Conservation (phyloP, 352 stramenopile species). For the Globisporangium ultimum region DNA sequence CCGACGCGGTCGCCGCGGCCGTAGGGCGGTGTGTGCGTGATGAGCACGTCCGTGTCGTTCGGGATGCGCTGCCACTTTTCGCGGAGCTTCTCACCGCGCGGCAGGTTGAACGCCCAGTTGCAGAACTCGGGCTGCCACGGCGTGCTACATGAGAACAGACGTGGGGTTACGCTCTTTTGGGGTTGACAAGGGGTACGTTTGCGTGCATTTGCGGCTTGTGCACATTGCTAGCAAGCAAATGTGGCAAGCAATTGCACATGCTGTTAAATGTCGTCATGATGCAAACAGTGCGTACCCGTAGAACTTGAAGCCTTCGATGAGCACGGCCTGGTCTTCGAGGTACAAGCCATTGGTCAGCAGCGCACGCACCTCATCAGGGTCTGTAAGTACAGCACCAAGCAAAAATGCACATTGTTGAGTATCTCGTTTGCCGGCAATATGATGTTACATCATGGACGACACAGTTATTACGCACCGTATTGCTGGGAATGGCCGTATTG, state of each 20-base stretch:
- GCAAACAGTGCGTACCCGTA: conserved; percentile 39
- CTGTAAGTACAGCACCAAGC: conserved; percentile 9
- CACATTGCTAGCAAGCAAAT: no score
- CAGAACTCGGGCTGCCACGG: conserved; percentile 85
- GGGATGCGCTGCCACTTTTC: conserved; percentile 54
- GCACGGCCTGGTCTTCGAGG: conserved; percentile 66
- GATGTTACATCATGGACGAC: no score
- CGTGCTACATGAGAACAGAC: conserved; percentile 2
- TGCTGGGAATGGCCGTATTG: conserved; percentile 67
- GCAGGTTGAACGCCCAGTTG: conserved; percentile 79
- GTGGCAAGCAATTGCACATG: no score
- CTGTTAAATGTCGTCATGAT: no score
- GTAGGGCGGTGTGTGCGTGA: conserved; percentile 86
- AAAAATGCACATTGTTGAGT: no score
- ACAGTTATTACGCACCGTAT: no score
- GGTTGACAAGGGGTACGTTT: background rate
- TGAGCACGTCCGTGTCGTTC: conserved; percentile 73
- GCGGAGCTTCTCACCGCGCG: conserved; percentile 36
- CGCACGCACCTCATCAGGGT: conserved; percentile 62
- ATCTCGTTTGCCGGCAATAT: no score
- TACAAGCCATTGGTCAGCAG: conserved; percentile 77
- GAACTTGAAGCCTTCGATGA: conserved; percentile 72
- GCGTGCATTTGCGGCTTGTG: no score
- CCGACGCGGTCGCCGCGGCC: conserved; percentile 66
- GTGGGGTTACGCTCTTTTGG: background rate